A percentile compares a stretch with the other conserved stretches of the same genome.
Conservation (phyloP, 2,329 filamentous ascomycete species). For the Elsinoe australis region DNA sequence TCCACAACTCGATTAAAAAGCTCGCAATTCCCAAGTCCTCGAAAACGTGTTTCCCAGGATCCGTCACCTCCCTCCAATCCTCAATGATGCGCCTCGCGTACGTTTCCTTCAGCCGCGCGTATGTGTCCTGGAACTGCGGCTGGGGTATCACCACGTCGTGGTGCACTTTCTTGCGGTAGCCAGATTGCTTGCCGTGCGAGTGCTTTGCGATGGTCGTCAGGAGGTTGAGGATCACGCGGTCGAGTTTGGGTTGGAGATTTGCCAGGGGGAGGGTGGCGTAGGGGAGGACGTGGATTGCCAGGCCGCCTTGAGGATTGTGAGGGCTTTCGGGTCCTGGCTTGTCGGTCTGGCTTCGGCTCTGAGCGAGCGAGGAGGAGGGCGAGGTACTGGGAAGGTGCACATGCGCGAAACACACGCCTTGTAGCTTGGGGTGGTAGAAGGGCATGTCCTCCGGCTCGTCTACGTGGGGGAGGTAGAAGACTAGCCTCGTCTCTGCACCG, state of each 20-base stretch:
- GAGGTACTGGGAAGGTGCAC: conserved; percentile 24
- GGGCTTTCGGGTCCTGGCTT: conserved; percentile 6
- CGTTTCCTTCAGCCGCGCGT: conserved; percentile 67
- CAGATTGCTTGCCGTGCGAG: conserved; percentile 54
- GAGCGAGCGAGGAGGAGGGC: background rate
- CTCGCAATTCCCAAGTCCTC: conserved; percentile 87
- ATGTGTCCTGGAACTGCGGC: conserved; percentile 70
- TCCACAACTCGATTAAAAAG: conserved; percentile 88
- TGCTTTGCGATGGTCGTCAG: conserved; percentile 65
- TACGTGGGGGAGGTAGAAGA: conserved; percentile 73
- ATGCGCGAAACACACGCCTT: conserved; percentile 68
- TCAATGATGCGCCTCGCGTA: conserved; percentile 65
- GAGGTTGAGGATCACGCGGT: conserved; percentile 61
- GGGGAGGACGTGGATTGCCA: conserved; percentile 48
- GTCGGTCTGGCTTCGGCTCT: no score
- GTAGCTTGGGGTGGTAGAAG: conserved; percentile 79
- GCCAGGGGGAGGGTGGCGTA: conserved; percentile 30
- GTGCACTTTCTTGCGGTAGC: conserved; percentile 73
- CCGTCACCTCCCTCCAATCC: conserved; percentile 79
- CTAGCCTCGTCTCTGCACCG: conserved; percentile 43
- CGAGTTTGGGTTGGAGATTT: conserved; percentile 35
- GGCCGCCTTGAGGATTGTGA: conserved; percentile 22
- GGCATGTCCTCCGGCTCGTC: conserved; percentile 57
- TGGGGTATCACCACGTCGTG: conserved; percentile 78
- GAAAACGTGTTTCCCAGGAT: conserved; percentile 87